phyloP scores from a whole-genome alignment of 2,329 filamentous ascomycete genomes.

The Ophiostoma sp. region DNA sequence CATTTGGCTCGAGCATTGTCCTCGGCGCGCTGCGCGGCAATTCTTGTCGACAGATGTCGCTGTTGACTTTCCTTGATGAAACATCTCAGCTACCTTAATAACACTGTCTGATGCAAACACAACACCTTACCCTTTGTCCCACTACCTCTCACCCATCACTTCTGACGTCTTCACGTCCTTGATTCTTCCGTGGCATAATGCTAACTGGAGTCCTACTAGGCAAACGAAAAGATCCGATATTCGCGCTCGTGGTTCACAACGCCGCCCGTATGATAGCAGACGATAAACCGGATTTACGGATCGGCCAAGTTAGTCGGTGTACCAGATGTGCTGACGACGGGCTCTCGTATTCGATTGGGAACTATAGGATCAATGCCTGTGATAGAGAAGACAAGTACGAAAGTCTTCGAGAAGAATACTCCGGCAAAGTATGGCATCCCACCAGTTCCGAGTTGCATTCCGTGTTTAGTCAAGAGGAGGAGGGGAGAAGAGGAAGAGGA shows the following conservation, averaged over 20 bases:
- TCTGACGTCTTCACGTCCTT: background rate
- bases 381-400: conserved; percentile 87
- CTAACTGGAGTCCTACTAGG: background rate
- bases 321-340: background rate
- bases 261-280: background rate
- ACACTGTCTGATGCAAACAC: conserved; percentile 68
- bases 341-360: background rate
- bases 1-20: conserved; percentile 99
- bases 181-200: background rate
- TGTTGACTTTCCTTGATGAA: conserved; percentile 89
- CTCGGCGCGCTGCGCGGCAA: conserved; percentile 57
- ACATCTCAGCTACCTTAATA: conserved; percentile 95
- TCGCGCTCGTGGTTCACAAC: background rate
- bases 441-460: conserved; percentile 28
- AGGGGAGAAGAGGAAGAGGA: background rate
- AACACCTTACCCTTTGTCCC: conserved; percentile 11
- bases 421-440: conserved; percentile 64
- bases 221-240: background rate
- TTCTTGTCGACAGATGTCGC: conserved; percentile 62
- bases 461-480: conserved; percentile 16
- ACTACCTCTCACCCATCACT: background rate
- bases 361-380: conserved; percentile 82
- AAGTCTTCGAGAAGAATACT: conserved; percentile 72
- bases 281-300: background rate
- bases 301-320: background rate